Percentiles rank a stretch among this genome's conserved stretches.
These are phyloP conservation scores for Kluyveromyces sp. DNA, from an alignment of 1,139 yeast genomes.

Conservation along the genomic window DNA sequence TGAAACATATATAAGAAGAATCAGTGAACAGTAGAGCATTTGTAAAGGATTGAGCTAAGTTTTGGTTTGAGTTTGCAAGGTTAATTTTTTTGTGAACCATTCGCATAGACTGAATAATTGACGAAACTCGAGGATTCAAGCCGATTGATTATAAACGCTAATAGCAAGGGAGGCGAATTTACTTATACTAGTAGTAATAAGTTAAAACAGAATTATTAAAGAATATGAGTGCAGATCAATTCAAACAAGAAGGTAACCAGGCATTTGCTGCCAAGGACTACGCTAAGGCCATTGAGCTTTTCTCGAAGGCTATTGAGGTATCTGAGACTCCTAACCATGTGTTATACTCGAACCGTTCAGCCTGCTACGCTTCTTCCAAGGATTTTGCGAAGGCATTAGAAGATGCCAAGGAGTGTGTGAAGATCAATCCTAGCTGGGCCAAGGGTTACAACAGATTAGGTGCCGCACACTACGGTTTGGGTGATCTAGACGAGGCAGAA, in stretches of 20 bases:
- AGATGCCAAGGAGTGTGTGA: slow-evolving; percentile 79
- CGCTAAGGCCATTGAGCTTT: slow-evolving; percentile 67
- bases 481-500: slow-evolving; percentile 64
- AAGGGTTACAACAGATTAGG: slow-evolving; percentile 93
- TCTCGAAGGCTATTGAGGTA: slow-evolving; percentile 83
- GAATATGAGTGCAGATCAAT: slow-evolving; percentile 57
- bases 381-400: slow-evolving; percentile 64
- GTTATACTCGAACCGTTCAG: slow-evolving; percentile 89
- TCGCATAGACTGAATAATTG: too few species aligned
- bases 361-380: slow-evolving; percentile 74
- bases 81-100: too few species aligned
- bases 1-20: neutral
- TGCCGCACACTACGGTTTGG: slow-evolving; percentile 84
- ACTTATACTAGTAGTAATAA: too few species aligned
- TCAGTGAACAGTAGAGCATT: too few species aligned
- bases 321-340: slow-evolving; percentile 82
- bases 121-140: too few species aligned
- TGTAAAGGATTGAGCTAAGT: too few species aligned
- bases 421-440: slow-evolving; percentile 80
- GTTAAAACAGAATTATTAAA: neutral
- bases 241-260: slow-evolving; percentile 79
- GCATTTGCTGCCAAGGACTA: slow-evolving; percentile 86
- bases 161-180: too few species aligned
- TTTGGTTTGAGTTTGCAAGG: too few species aligned
- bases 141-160: too few species aligned